A percentile compares a stretch with the other conserved stretches of the same genome.
These are phyloP conservation scores for Hypoxylon sp. DNA, from an alignment of 2,329 filamentous ascomycete genomes.

Conservation along the genomic window DNA sequence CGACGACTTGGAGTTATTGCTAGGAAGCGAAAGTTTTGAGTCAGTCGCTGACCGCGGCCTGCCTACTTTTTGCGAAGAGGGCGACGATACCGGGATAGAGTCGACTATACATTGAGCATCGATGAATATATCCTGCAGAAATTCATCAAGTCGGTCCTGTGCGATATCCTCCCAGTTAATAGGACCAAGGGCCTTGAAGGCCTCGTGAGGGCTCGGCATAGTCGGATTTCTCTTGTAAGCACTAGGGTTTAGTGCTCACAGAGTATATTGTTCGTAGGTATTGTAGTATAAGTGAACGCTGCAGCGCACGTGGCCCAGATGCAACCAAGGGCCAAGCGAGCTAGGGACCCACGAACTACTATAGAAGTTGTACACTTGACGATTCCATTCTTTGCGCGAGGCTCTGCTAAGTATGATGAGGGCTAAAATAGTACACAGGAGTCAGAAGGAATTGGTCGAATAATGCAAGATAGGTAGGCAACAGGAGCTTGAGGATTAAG, in stretches of 20 bases:
- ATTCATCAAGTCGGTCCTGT: slow-evolving; percentile 64
- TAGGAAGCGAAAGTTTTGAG: slow-evolving; percentile 62
- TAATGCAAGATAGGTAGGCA: background rate
- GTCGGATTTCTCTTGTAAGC: slow-evolving; percentile 6
- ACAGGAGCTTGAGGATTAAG: background rate
- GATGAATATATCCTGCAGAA: slow-evolving; percentile 71
- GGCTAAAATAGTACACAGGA: slow-evolving; percentile 4
- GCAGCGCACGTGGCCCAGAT: slow-evolving; percentile 3
- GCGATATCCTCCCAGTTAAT: slow-evolving; percentile 60
- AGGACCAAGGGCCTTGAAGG: slow-evolving; percentile 67
- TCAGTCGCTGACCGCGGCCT: slow-evolving; percentile 70
- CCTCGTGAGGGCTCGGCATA: slow-evolving; percentile 57
- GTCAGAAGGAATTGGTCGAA: background rate
- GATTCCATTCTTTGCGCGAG: slow-evolving; percentile 25
- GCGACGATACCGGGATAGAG: slow-evolving; percentile 74
- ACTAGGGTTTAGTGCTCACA: background rate
- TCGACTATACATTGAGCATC: slow-evolving; percentile 79
- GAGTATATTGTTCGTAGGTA: slow-evolving; percentile 15
- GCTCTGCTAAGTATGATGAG: slow-evolving; percentile 1
- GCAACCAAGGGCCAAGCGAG: background rate
- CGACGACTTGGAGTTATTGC: slow-evolving; percentile 63
- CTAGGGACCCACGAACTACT: slow-evolving; percentile 13
- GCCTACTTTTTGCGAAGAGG: slow-evolving; percentile 59
- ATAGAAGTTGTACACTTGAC: slow-evolving; percentile 5
- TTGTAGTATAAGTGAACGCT: slow-evolving; percentile 5